These are phyloP conservation scores for Alternaria infectoria DNA, from an alignment of 2,329 filamentous ascomycete genomes.

Conservation along the genomic window DNA sequence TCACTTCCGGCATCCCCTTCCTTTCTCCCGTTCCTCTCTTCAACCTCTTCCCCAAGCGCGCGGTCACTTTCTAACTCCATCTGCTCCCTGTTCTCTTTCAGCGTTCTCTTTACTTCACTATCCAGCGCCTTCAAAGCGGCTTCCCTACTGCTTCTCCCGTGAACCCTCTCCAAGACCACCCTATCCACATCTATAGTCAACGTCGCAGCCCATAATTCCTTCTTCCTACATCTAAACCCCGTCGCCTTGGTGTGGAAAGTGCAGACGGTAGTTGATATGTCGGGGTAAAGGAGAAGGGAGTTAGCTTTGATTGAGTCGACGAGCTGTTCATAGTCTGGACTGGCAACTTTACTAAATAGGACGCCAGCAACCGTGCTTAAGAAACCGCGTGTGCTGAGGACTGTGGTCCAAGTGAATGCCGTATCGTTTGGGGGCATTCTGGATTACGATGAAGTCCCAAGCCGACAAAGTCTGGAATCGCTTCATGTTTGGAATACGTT, in stretches of 20 bases:
- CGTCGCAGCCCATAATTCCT: not conserved
- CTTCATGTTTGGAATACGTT: not conserved
- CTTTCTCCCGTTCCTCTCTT: not conserved
- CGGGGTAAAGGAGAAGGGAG: not conserved
- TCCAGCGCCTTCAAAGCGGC: not conserved
- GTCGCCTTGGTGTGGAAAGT: not conserved
- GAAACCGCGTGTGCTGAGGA: not conserved
- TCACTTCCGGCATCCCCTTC: not conserved
- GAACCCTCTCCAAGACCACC: not conserved
- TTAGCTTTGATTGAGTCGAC: not conserved
- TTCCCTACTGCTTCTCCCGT: not conserved
- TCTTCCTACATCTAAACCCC: not conserved
- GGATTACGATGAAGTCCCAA: fast-evolving
- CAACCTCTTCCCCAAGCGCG: not conserved
- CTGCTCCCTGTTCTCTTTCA: not conserved
- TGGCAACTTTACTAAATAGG: not conserved
- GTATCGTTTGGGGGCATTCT: not conserved
- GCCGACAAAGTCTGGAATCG: too few relatives aligned
- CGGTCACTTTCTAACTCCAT: not conserved
- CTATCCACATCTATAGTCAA: not conserved
- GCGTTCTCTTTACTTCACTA: not conserved
- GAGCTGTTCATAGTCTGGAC: not conserved
- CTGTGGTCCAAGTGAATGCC: not conserved
- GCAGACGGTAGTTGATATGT: not conserved
- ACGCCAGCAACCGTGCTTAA: not conserved